Conservation (phyloP, 345 rosid genomes). For the Eucalyptus marginata region DNA sequence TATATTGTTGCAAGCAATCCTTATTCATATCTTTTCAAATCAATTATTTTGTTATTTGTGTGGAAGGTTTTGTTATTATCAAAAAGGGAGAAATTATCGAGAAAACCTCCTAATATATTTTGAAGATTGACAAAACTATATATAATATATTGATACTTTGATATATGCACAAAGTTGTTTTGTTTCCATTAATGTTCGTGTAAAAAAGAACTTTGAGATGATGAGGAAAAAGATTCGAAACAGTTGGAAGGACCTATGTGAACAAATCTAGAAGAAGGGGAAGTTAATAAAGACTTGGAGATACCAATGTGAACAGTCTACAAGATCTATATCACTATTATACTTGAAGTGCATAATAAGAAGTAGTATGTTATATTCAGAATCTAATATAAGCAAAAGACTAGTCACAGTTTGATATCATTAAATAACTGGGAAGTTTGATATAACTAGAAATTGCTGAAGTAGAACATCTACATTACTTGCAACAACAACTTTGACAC, state of each 20-base stretch:
- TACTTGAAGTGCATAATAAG: background rate
- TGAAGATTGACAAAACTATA: background rate
- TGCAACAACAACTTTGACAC: background rate
- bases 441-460: background rate
- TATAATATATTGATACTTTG: background rate
- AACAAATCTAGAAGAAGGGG: background rate
- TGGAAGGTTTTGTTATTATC: no score
- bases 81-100: background rate
- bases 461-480: background rate
- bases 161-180: background rate
- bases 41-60: no score
- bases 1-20: no score
- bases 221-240: background rate
- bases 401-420: background rate
- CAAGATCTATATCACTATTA: background rate
- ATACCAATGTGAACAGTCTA: background rate
- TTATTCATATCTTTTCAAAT: no score
- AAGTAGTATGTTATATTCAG: background rate
- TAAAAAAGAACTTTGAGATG: background rate
- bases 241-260: background rate
- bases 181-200: background rate
- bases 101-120: background rate
- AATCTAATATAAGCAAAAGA: background rate
- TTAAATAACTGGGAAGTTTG: background rate
- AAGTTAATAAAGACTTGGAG: background rate